Conservation (phyloP, 2,329 filamentous ascomycete species). For the Metarhizium album region DNA sequence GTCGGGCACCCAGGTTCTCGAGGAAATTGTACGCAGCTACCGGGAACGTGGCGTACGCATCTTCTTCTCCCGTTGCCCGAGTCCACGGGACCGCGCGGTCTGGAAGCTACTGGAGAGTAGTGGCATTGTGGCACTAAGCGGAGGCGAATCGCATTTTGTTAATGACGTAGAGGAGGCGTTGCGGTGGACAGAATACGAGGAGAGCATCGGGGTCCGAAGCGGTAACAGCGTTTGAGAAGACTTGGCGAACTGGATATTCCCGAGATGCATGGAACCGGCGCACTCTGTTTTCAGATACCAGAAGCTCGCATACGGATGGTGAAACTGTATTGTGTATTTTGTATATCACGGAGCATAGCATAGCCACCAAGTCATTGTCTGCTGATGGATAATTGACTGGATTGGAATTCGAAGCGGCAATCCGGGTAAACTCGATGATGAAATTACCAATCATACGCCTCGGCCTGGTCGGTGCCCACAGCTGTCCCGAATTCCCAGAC, state of each 20-base stretch:
- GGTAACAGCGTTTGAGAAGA: slow-evolving; percentile 2
- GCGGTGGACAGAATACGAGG: slow-evolving; percentile 65
- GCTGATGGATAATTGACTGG: too few species aligned
- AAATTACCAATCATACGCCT: too few species aligned
- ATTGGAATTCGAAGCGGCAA: too few species aligned
- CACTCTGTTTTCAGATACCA: neutral
- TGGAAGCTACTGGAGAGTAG: slow-evolving; percentile 64
- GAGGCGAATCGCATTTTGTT: slow-evolving; percentile 70
- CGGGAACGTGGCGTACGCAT: slow-evolving; percentile 65
- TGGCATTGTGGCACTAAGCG: slow-evolving; percentile 76
- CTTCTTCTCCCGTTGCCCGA: slow-evolving; percentile 56
- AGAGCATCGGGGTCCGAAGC: slow-evolving; percentile 25
- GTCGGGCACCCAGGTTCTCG: slow-evolving; percentile 81
- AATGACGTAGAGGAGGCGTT: slow-evolving; percentile 76
- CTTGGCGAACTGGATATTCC: neutral
- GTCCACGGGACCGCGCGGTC: slow-evolving; percentile 39
- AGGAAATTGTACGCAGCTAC: slow-evolving; percentile 79
- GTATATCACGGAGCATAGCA: neutral
- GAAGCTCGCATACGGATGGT: neutral
- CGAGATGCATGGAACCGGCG: neutral
- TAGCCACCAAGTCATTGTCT: neutral
- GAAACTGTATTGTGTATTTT: neutral
- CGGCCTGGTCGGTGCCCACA: too few species aligned
- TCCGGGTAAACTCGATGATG: too few species aligned
- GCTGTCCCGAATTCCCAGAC: too few species aligned